Conservation (phyloP, 1,284 basidiomycete species). For the Cryptococcus sp. region DNA sequence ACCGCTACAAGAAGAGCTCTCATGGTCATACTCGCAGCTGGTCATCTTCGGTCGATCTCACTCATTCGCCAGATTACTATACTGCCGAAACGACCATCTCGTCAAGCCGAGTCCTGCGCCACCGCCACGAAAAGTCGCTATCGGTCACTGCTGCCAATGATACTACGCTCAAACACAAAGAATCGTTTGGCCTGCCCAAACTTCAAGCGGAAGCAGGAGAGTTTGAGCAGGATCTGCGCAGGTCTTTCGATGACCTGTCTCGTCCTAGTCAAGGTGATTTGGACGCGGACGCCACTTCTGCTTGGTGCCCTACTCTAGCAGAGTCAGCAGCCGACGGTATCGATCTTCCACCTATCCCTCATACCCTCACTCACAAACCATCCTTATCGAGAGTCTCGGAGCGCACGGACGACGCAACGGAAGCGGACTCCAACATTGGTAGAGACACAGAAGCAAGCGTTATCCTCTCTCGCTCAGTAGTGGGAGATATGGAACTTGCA, state of each 20-base stretch:
- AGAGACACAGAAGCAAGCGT: not conserved
- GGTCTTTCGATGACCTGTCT: constrained; percentile 22
- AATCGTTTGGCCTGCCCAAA: constrained; percentile 26
- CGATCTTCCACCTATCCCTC: constrained; percentile 32
- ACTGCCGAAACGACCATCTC: constrained; percentile 12
- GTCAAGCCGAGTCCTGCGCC: constrained; percentile 8
- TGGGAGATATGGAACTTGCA: constrained; percentile 18
- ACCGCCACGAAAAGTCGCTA: not conserved
- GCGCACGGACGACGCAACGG: constrained; percentile 9
- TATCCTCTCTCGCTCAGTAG: constrained; percentile 8
- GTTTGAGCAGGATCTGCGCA: constrained; percentile 28
- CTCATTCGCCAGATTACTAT: constrained; percentile 18
- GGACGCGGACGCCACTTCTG: not conserved
- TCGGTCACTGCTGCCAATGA: constrained; percentile 1
- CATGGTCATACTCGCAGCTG: constrained; percentile 16
- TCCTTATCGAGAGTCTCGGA: constrained; percentile 17
- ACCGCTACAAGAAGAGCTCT: not conserved
- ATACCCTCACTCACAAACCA: constrained; percentile 6
- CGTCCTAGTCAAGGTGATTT: constrained; percentile 3
- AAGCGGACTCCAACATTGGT: not conserved
- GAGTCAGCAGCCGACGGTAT: constrained; percentile 9
- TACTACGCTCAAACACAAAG: constrained; percentile 25
- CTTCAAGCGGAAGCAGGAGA: constrained; percentile 14
- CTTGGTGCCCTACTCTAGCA: not conserved
- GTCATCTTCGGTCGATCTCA: constrained; percentile 29